Evolutionary conservation across 495 filamentous ascomycete genomes (phyloP).

Genomic region (Aspergillus mulundensis): DNA sequence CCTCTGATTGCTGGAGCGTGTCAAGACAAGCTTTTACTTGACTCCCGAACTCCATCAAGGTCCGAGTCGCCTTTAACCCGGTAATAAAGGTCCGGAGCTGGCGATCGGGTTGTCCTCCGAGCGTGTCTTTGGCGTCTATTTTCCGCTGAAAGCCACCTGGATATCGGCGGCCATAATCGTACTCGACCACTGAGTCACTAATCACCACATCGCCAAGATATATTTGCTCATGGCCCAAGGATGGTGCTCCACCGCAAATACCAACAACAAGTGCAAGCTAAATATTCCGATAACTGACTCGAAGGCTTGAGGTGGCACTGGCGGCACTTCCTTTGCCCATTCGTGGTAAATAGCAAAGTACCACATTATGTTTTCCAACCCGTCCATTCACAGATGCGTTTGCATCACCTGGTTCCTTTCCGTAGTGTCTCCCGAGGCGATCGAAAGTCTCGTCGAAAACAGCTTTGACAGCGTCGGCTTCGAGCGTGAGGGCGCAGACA

Average conservation of each 20-base stretch:
- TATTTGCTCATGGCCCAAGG: constrained; percentile 13
- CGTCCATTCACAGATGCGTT: neutral
- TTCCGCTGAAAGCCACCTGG: constrained; percentile 25
- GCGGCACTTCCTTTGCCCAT: neutral
- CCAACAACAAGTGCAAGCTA: neutral
- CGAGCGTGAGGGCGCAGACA: neutral
- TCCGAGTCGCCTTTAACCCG: neutral
- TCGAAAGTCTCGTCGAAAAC: neutral
- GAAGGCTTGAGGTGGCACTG: neutral
- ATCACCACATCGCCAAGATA: constrained; percentile 45
- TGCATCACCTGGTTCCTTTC: neutral
- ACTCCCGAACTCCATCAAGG: neutral
- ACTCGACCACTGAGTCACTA: constrained; percentile 33
- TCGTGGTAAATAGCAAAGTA: neutral
- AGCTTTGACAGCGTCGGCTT: neutral
- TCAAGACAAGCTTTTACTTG: neutral
- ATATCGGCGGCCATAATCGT: constrained; percentile 33
- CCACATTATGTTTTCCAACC: neutral
- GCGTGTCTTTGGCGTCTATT: neutral
- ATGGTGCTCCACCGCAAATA: neutral
- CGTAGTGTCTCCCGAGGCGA: neutral
- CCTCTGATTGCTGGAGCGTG: neutral
- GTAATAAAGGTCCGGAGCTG: neutral
- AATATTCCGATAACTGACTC: neutral
- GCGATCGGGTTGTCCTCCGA: neutral